Evolutionary conservation across 2,329 filamentous ascomycete species (phyloP), one percentile per base, ranked within the genome.

Genomic region (Diaporthe amygdali): DNA sequence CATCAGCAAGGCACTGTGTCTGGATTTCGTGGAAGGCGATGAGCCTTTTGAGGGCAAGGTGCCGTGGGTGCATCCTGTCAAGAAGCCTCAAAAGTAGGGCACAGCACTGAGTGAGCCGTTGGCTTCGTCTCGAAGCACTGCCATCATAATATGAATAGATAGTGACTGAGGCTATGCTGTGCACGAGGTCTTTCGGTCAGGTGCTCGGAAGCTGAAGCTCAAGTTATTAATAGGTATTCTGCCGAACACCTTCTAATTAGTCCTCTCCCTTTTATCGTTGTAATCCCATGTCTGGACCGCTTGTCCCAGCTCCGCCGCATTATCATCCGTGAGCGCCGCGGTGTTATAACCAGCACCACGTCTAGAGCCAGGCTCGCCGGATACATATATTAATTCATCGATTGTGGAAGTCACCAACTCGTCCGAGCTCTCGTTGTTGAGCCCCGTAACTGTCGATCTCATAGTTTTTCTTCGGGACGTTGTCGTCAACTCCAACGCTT

Each of bases 1-100:
- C 2, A 63, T 74, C 1, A 72, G 61, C 34, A 73, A 70, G 52
- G 66, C 66, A 3, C 56, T 64, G n/a, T 74, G 77, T 14, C 20
- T 78, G 25, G 72, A 76, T 39, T 78, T 75, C 27, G 59, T 76
- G 39, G 41, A 67, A 27, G 47, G 46, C 3, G 63, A 74, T 12
- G 75, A 76, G 66, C 74, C 74, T 1, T 73, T 75, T 7, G 59
- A 68, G 47, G 74, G 75, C 41, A 64, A 51, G 22, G 34, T 73
- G 25, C 68, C 71, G 3, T 74, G 72, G 72, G 72, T 67, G 34
- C 52, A 72, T 27, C 39, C 37, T 4, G 46, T 71, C 3, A 46
- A 37, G 12, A 59, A 56, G 41, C 27, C n/a, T n/a, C 37, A 3
- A n/a, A 46, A 61, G 9, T 46, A 61, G 55, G 25, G 17, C 44